Evolutionary conservation across 257 asterid species (phyloP), one percentile per base, ranked within the genome.

Genomic region (Rauvolfia tetraphylla): DNA sequence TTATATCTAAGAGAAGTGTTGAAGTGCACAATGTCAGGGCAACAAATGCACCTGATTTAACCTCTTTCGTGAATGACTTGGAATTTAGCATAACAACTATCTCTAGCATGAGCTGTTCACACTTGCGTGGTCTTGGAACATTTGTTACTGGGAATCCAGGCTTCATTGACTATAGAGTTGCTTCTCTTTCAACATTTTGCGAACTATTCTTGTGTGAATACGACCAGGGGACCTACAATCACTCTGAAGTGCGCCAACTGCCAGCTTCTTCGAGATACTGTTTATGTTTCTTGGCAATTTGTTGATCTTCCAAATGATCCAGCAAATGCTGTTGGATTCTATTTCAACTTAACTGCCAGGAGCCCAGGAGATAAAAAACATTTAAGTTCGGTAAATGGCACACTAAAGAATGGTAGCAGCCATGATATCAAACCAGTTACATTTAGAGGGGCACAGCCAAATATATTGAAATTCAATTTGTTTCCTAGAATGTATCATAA

Each of bases 11-110:
- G 84, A 87, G 97, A 83, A 88, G 88, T 23, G 84, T 95, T 54
- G 99, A 95, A 87, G 97, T 92, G 85, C 97, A 92, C 83, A 92
- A 85, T 80, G 85, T 95, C 56, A 88, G 94, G 83, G 98, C 98
- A 75, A 80, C 90, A 36, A 95, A 89, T 71, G 95, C 86, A 34
- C 96, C 99, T 76, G 99, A 95, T 77, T 84, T 95, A 80, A 88
- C 80, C 57, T 84, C 88, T 36, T 95, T 92, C 81, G 66, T 76
- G 79, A 95, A 95, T 74, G 99, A 95, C 82, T 71, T 95, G 29
- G 94, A 90, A 68, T 88, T 95, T 78, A 95, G 93, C 76, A 85
- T 95, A 54, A 95, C 99, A 17, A 85, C 98, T 72, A 81, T 95
- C 67, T 92, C 99, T 61, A 87, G 88, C 83, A 92, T 95, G 98